Evolutionary conservation across 2,329 filamentous ascomycete species (phyloP).

Genomic region (Westerdykella ornata): DNA sequence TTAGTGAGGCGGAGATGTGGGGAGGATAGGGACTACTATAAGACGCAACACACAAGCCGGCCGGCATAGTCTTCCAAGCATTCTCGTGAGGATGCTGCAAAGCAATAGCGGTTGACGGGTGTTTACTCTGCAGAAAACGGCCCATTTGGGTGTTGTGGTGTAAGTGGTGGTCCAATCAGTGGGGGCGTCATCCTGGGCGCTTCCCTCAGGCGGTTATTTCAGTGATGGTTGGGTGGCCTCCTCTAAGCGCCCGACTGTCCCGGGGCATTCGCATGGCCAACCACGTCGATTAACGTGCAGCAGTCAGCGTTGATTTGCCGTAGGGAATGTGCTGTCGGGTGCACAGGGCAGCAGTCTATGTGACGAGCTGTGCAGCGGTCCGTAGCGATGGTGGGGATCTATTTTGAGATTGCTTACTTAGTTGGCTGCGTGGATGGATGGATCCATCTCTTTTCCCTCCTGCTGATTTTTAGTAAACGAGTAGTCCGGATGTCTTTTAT

Average conservation of each 20-base stretch:
- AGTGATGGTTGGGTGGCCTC: conserved; percentile 30
- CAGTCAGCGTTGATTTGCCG: conserved; percentile 22
- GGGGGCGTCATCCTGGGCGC: conserved; percentile 26
- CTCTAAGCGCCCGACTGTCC: conserved; percentile 33
- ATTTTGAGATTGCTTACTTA: conserved; percentile 35
- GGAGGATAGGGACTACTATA: conserved; percentile 25
- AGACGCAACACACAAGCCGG: conserved; percentile 18
- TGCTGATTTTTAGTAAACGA: too few species aligned
- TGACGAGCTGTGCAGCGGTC: conserved; percentile 28
- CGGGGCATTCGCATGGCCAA: conserved; percentile 23
- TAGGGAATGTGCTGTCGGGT: conserved; percentile 17
- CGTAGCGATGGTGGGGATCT: conserved; percentile 29
- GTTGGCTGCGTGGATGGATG: too few species aligned
- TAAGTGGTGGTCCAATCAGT: conserved; percentile 27
- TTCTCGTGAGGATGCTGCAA: conserved; percentile 13
- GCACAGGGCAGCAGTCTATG: conserved; percentile 26
- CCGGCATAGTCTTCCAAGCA: conserved; percentile 11
- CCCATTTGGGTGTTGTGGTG: conserved; percentile 22
- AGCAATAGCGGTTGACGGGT: conserved; percentile 33
- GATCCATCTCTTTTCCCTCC: too few species aligned
- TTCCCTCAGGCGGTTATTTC: conserved; percentile 32
- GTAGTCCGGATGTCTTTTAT: too few species aligned
- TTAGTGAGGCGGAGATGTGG: conserved; percentile 22
- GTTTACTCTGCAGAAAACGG: conserved; percentile 27
- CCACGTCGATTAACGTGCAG: conserved; percentile 15